phyloP scores from a whole-genome alignment of 768 basidiomycete genomes.

The Tylopilus sp. region DNA sequence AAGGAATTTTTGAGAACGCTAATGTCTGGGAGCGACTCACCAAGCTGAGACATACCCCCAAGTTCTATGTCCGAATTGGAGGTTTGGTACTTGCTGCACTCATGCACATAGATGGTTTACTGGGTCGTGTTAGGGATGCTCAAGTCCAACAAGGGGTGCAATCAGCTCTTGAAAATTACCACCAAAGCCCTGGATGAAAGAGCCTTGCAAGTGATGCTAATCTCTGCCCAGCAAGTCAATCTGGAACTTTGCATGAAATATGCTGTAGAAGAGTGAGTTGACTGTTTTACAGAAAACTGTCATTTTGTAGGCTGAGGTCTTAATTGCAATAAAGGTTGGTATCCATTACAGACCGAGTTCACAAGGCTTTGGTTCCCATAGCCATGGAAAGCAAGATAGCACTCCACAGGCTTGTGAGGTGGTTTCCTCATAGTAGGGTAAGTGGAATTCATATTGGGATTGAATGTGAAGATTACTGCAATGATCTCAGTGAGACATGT shows the following conservation, averaged over 20 bases:
- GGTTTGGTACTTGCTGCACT: background rate
- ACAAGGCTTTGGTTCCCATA: background rate
- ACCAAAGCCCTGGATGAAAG: background rate
- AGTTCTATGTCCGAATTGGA: background rate
- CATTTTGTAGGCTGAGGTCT: background rate
- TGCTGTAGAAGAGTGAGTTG: conserved; percentile 2
- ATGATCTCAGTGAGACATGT: no score
- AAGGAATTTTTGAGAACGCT: background rate
- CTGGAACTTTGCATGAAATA: conserved; percentile 3
- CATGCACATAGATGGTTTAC: no score
- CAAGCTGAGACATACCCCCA: background rate
- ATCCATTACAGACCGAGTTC: background rate
- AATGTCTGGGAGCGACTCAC: background rate
- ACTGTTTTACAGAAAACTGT: no score
- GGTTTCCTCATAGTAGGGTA: conserved; percentile 5
- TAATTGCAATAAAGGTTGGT: background rate
- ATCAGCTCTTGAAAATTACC: background rate
- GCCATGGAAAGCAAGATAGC: no score
- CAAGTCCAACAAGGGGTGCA: background rate
- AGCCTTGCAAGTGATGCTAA: background rate
- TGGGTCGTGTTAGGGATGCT: no score
- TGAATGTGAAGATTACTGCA: no score
- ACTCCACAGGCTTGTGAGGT: background rate
- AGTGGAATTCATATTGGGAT: no score
- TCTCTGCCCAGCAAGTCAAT: conserved; percentile 8